These are phyloP conservation scores for Potentilla sterilis DNA, from an alignment of 306 rosid genomes.

Conservation along the genomic window DNA sequence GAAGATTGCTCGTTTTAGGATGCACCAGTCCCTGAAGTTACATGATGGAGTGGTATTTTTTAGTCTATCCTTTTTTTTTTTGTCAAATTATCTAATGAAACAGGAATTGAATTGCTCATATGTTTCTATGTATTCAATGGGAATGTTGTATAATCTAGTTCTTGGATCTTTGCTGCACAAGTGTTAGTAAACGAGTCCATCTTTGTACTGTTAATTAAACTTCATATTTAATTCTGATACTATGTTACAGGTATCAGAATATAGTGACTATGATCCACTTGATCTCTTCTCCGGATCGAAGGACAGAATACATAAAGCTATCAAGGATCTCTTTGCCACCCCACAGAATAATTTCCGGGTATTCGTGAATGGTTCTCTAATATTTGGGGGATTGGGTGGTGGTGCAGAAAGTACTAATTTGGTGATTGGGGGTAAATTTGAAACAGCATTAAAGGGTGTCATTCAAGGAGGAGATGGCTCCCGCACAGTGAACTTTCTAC, in stretches of 20 bases:
- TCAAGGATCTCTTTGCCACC: constrained; percentile 69
- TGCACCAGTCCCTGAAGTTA: constrained; percentile 95
- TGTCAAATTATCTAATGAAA: constrained; percentile 7
- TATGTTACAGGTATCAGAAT: constrained; percentile 59
- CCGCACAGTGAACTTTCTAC: constrained; percentile 54
- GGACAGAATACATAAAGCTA: constrained; percentile 74
- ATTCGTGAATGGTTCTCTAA: constrained; percentile 75
- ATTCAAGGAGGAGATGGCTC: constrained; percentile 54
- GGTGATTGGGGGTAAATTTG: constrained; percentile 61
- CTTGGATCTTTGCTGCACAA: constrained; percentile 1
- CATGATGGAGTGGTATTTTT: constrained; percentile 67
- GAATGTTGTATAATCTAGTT: background rate
- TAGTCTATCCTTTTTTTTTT: background rate
- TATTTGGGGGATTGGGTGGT: constrained; percentile 85
- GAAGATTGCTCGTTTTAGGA: constrained; percentile 69
- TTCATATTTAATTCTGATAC: constrained; percentile 14
- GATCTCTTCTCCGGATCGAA: constrained; percentile 82
- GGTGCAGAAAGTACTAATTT: constrained; percentile 55
- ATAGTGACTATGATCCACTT: constrained; percentile 78
- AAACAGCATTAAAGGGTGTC: constrained; percentile 68
- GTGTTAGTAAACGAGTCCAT: background rate
- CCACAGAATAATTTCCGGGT: constrained; percentile 97
- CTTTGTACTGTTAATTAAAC: background rate
- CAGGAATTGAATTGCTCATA: background rate
- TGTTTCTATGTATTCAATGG: background rate